phyloP scores from a whole-genome alignment of 192 early-diverging fungal species.

The Pilaira anomala region DNA sequence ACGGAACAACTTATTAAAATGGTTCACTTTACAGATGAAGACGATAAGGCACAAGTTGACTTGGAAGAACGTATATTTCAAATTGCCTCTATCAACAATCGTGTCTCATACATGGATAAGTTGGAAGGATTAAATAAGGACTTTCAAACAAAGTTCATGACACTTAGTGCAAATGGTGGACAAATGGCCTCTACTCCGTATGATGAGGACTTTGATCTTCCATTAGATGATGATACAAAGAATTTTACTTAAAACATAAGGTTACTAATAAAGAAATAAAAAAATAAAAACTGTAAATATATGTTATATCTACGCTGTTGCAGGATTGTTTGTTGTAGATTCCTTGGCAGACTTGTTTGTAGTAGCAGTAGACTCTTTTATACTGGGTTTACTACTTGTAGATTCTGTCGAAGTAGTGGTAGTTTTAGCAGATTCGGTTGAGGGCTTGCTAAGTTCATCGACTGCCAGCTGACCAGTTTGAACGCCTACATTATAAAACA shows the following conservation, averaged over 20 bases:
- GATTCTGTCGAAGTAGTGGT: too few relatives aligned
- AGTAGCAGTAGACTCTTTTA: too few relatives aligned
- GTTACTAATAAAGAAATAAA: not conserved
- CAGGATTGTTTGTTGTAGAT: too few relatives aligned
- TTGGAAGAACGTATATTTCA: slow-evolving; percentile 43
- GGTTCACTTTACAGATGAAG: slow-evolving; percentile 70
- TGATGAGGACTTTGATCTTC: slow-evolving; percentile 27
- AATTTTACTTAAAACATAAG: not conserved
- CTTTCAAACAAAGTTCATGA: slow-evolving; percentile 43
- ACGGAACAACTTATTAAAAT: slow-evolving; percentile 49
- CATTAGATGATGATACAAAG: slow-evolving; percentile 16
- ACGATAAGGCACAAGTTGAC: slow-evolving; percentile 40
- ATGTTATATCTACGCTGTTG: not conserved
- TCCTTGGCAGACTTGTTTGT: too few relatives aligned
- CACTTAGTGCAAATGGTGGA: slow-evolving; percentile 17
- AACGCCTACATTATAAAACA: slow-evolving; percentile 11
- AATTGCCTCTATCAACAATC: slow-evolving; percentile 28
- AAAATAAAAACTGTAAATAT: slow-evolving; percentile 1
- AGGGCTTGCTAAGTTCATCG: slow-evolving; percentile 11
- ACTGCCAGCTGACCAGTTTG: slow-evolving; percentile 16
- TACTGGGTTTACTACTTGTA: too few relatives aligned
- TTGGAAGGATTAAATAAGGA: slow-evolving; percentile 43
- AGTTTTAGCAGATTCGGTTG: not conserved
- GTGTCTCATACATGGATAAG: slow-evolving; percentile 44
- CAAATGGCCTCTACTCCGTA: not conserved